Percentiles rank a stretch among this genome's conserved stretches.
These are phyloP conservation scores for Pyricularia grisea DNA, from an alignment of 2,329 filamentous ascomycete species.

Conservation along the genomic window DNA sequence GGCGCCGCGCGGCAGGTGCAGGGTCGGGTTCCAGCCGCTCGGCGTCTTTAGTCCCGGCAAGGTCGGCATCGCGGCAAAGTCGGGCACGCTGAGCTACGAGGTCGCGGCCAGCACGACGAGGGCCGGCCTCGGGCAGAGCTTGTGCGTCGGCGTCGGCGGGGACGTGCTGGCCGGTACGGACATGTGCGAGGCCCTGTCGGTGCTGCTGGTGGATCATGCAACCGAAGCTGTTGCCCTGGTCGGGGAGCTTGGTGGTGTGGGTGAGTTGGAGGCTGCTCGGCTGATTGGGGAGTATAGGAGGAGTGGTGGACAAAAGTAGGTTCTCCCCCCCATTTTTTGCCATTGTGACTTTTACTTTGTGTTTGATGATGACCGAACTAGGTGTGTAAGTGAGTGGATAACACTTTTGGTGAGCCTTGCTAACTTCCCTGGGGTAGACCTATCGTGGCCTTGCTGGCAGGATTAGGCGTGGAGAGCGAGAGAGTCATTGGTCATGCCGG, in stretches of 20 bases:
- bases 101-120: slow-evolving; percentile 65
- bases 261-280: slow-evolving; percentile 62
- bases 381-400: no score
- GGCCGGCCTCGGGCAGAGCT: slow-evolving; percentile 66
- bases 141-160: slow-evolving; percentile 70
- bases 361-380: no score
- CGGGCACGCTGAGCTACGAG: slow-evolving; percentile 72
- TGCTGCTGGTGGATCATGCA: slow-evolving; percentile 56
- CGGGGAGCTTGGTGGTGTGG: slow-evolving; percentile 62
- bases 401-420: no score
- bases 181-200: slow-evolving; percentile 58
- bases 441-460: slow-evolving; percentile 63
- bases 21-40: slow-evolving; percentile 70
- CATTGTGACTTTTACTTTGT: background rate
- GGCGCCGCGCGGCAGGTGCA: slow-evolving; percentile 61
- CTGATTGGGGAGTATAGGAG: slow-evolving; percentile 59
- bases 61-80: slow-evolving; percentile 71
- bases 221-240: slow-evolving; percentile 65
- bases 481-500: slow-evolving; percentile 74
- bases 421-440: slow-evolving; percentile 35
- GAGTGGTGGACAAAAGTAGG: slow-evolving; percentile 38
- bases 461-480: slow-evolving; percentile 51
- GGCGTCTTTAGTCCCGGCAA: slow-evolving; percentile 63
- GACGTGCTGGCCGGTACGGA: slow-evolving; percentile 68
- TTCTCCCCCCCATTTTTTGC: background rate